Evolutionary conservation across 371 early-diverging fungal species (phyloP), one percentile per base, ranked within the genome.

Genomic region (Batrachochytrium dendrobatidis): DNA sequence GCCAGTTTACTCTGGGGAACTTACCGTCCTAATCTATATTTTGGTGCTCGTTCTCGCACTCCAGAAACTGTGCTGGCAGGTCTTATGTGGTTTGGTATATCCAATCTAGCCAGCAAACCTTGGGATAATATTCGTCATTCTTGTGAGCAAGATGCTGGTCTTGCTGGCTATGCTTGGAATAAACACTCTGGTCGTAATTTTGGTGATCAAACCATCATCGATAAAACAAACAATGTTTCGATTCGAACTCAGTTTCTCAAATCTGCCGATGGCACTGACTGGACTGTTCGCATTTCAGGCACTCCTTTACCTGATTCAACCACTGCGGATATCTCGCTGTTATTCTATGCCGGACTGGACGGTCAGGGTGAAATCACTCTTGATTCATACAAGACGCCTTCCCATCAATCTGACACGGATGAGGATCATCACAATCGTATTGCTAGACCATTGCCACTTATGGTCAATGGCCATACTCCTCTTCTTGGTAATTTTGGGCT

Each of bases 11-110:
- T 80, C 46, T 96, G 95, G 94, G 95, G 96, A n/a, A 88, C 91
- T 0, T 94, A 92, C 67, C 77, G 95, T 31, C 94, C 95, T 33
- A 90, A 92, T 65, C 79, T 94, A n/a, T 96, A 94, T 73, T 92
- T 94, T 77, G 97, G 97, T 30, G 87, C 89, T 0, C 81, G 89
- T 0, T 86, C 93, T 8, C 86, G 91, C 48, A 52, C 86, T 6
- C 84, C 89, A 0, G 76, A 87, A 45, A 80, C 91, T 1, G 64
- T 94, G 34, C 76, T 89, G 76, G 88, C 92, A 10, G 95, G 97
- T 3, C 76, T 94, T 20, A 87, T 91, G 83, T 96, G 97, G 97
- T 91, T 87, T 70, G 86, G 89, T 20, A 76, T 83, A 0, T 68
- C 71, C 30, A 71, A 84, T 30, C 33, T 52, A 30, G 43, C 57